Base-by-base conservation (phyloP, 345 rosid species). In the Linum tenue region DNA sequence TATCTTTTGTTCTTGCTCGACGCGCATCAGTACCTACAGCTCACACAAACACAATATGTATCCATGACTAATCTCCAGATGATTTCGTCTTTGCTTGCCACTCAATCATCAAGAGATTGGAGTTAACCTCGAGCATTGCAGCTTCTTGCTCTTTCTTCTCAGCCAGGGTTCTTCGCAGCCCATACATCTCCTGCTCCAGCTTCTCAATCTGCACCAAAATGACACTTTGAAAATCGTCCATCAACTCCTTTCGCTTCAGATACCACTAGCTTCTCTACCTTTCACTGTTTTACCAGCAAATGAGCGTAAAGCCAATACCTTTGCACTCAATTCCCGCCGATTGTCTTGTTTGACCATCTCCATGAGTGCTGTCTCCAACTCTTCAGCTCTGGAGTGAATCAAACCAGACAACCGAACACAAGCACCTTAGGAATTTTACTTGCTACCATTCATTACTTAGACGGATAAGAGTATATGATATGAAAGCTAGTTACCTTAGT, bases 321-420 rank as follows among this genome's bases (percentile, higher is more conserved):
- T 69, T 66, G 97, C 96, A 75, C 82, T 85, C 83, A 90, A 67
- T 80, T 79, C 72, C 7, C 77, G 81, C 65, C 92, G 81, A 72
- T 94, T 94, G 70, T 94, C 99, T 82, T 79, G 82, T 82, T 85
- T 85, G 71, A 88, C 95, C 84, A 90, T 83, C 82, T 94, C 99
- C 85, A 86, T 80, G 53, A 90, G 80, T 39, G 97, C 99, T 64
- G 89, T 84, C 85, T 94, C 97, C 75, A 94, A 74, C 85, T 90
- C 99, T 74, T 94, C 99, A n/a, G 97, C 85, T 72, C 99, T 92
- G 74, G 53, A 65, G 16, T 58, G 14, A 10, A 61, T 17, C 62
- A 61, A 43, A 69, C 65, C 31, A 70, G 58, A 63, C 42, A 53
- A 72, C 16, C 39, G 17, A 51, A 51, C 48, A 39, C 37, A 51